phyloP scores from a whole-genome alignment of 2,329 filamentous ascomycete genomes.

The Fusarium phyllophilum region DNA sequence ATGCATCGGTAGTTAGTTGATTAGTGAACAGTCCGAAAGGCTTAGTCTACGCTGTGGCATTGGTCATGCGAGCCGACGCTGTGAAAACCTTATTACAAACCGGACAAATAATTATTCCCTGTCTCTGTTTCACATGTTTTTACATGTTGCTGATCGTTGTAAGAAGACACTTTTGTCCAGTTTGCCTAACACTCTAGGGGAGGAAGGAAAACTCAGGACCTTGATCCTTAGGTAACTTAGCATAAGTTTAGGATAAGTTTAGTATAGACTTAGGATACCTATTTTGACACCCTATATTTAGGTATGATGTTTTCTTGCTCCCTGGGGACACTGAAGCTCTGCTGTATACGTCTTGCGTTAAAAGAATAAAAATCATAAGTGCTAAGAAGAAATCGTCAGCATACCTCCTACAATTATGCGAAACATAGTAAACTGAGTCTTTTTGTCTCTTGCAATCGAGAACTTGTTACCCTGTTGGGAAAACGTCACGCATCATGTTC shows the following conservation, averaged over 20 bases:
- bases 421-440: neutral
- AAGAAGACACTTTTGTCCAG: neutral
- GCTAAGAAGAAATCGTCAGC: accelerated
- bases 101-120: neutral
- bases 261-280: neutral
- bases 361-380: neutral
- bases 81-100: accelerated
- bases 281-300: accelerated
- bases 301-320: accelerated
- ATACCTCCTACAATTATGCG: neutral
- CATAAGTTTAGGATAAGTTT: too few species aligned
- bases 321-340: too few species aligned
- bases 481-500: neutral
- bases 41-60: neutral
- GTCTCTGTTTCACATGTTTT: neutral
- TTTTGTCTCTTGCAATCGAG: neutral
- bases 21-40: neutral
- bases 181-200: neutral
- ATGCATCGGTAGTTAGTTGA: neutral
- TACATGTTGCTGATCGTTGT: neutral
- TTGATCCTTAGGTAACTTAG: accelerated
- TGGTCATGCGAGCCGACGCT: accelerated
- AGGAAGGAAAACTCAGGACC: accelerated
- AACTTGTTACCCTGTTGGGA: neutral
- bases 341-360: neutral